Base-by-base conservation (phyloP, 2,329 filamentous ascomycete genomes). In the Penicillium freii region DNA sequence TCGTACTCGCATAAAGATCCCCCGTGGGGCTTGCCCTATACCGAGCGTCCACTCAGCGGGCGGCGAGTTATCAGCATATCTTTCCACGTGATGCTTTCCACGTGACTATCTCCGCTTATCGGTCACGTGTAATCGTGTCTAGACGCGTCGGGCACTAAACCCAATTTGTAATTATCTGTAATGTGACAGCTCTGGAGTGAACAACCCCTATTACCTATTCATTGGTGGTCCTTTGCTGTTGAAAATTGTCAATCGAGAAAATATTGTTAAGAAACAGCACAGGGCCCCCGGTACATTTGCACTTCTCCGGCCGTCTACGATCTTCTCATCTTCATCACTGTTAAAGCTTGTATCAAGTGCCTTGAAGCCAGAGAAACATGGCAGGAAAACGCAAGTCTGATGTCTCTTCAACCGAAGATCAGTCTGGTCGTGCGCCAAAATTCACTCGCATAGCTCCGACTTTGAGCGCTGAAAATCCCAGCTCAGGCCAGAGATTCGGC, bases 401-500 rank as follows among this genome's bases (percentile, higher is more conserved):
- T 43, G 5, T 38, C 10, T n/a, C n/a, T 19, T 10, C 39, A 6
- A 15, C 11, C 7, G 40, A 36, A 27, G 31, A 43, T n/a, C 29
- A 44, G 7, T 17, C 52, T 31, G 31, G 13, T 17, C 46, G 31
- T 44, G 53, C 15, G 13, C 31, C 25, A n/a, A 56, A 56, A 31
- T 9, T 11, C 6, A 44, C 9, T 34, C 53, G 53, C 3, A 9
- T 40, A 11, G 21, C 38, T 15, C 25, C 51, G 17, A 40, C 23
- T 27, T 23, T 42, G 47, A 47, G 45, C 19, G 48, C 39, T 3
- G 36, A 50, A 6, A 51, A 44, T 29, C 43, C 62, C 29, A 66
- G 42, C 34, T 55, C 51, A 27, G 69, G 64, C 5, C 66, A 72
- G 51, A 67, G 68, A 39, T 67, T 73, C 55, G 69, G 70, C 3